Conservation (phyloP, 164 flowering plant genomes). For the Annona squamosa region DNA sequence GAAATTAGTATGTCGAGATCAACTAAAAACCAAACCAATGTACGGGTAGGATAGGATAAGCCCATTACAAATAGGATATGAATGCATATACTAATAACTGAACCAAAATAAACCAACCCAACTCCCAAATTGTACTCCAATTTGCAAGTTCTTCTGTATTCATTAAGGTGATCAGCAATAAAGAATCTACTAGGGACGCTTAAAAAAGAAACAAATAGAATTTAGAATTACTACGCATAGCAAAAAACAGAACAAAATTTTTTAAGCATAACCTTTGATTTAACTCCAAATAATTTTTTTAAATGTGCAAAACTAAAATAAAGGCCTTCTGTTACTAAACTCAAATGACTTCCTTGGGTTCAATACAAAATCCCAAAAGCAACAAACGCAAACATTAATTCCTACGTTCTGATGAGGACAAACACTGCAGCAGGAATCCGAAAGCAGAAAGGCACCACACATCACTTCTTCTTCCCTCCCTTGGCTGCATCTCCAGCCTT, state of each 20-base stretch:
- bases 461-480: conserved; percentile 24
- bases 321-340: background rate
- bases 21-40: too few species aligned
- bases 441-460: background rate
- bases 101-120: background rate
- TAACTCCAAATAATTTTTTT: too few species aligned
- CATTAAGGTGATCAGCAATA: too few species aligned
- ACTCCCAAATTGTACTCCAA: background rate
- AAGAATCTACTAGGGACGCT: background rate
- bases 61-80: too few species aligned
- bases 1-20: too few species aligned
- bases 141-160: too few species aligned
- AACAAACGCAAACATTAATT: background rate
- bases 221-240: background rate
- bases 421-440: background rate
- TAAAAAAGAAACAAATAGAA: background rate
- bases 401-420: background rate
- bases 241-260: background rate
- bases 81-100: too few species aligned
- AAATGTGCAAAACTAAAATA: background rate
- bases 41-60: too few species aligned
- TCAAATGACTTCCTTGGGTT: background rate
- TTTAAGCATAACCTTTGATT: background rate
- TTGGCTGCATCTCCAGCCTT: conserved; percentile 30
- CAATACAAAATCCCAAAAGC: background rate